Evolutionary conservation across 192 early-diverging fungal species (phyloP), one percentile per base, ranked within the genome.

Genomic region (Funneliformis mosseae): DNA sequence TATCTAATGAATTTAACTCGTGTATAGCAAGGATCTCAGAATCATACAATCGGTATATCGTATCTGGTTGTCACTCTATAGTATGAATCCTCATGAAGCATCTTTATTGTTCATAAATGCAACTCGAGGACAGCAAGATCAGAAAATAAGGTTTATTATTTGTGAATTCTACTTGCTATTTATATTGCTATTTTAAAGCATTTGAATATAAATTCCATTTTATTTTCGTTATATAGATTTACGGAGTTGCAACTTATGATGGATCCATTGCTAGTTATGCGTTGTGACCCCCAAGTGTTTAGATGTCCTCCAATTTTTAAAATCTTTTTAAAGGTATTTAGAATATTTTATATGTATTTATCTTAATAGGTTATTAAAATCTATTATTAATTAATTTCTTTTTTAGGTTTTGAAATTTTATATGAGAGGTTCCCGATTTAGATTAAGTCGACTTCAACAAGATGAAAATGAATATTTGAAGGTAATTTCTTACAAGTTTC

Each of bases 241-340:
- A 66, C 46, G 7, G 66, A 80, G 1, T 50, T 43, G 33, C 39
- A 70, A 10, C 46, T 87, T n/a, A 81, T 87, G 83, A 83, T 90
- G 43, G 86, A 92, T 43, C 92, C 92, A 14, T 71, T 91, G 11
- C 74, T 88, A 11, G 21, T 93, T 23, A 89, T 93, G 23, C 84
- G 87, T 43, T 82, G 83, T 62, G 90, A 92, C 81, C 25, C 85
- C 3, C 81, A 84, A 39, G 82, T 93, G 41, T 89, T 93, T 61
- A 76, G 85, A 69, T 91, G 87, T 14, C 80, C 85, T 18, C 83
- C 83, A 68, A 78, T 89, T n/a, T 84, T 87, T 28, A 75, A 78
- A 8, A 72, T 89, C 21, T 88, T 85, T 43, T 25, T 87, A 55
- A 76, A 83, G 48, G 86, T 87, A 81, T 60, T 62, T 62, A 45